Evolutionary conservation across 2,329 filamentous ascomycete species (phyloP), one percentile per base, ranked within the genome.

Genomic region (Corynespora cassiicola): DNA sequence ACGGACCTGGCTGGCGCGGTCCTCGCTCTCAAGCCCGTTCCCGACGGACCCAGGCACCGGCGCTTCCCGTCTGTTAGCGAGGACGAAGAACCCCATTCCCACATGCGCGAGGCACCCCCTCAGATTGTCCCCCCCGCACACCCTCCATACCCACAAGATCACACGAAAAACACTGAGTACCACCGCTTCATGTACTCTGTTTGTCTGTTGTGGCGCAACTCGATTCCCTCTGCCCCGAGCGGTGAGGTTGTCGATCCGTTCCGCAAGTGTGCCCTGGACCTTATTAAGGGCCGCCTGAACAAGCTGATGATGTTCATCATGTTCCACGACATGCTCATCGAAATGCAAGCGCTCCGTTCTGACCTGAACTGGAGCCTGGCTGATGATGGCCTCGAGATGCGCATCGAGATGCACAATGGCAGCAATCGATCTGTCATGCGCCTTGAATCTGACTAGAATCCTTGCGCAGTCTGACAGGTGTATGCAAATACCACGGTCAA

Each of bases 201-300:
- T 2, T 46, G 51, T 9, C 38, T 60, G 23, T 34, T 59, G 8
- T 60, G 56, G 54, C 38, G 36, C 18, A 58, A 58, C 17, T 58
- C 58, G 6, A 4, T 14, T 2, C n/a, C n/a, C n/a, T n/a, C n/a
- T n/a, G n/a, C n/a, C n/a, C n/a, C n/a, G n/a, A n/a, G n/a, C n/a
- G n/a, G n/a, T n/a, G 17, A 33, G 11, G 31, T 39, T 7, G 6
- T 29, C 5, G 56, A 60, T 21, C n/a, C 29, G 7, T 30, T 61
- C 41, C 51, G 56, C 11, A 25, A 23, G 11, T 44, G 39, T 0
- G 45, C 42, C 12, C 28, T 61, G 21, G 44, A 52, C 17, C 11
- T 57, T 22, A 35, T 60, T 27, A 57, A 54, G 37, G 35, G 37
- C 2, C 10, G 38, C 5, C 26, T 61, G 4, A 36, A 27, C 29